A percentile compares a stretch with the other conserved stretches of the same genome.
phyloP scores from a whole-genome alignment of 441 rosid species.

The Populus hybrid region DNA sequence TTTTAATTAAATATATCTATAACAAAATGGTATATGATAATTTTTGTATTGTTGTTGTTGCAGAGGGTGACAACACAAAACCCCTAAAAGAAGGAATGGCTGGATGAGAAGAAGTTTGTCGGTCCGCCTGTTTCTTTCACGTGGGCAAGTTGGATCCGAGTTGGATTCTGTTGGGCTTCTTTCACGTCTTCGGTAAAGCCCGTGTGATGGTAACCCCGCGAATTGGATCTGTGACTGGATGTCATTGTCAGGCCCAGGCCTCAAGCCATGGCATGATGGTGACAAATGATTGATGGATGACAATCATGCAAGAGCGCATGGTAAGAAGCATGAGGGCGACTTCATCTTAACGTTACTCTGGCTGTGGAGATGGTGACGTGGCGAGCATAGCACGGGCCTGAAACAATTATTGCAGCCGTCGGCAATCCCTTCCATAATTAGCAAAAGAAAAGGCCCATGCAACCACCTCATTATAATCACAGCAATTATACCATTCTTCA shows the following conservation, averaged over 20 bases:
- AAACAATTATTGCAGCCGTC: neutral
- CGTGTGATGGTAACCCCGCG: neutral
- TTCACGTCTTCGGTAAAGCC: neutral
- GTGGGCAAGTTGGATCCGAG: neutral
- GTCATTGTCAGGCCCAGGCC: neutral
- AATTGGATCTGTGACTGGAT: neutral
- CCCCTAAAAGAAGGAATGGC: too few relatives aligned
- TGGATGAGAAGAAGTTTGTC: too few relatives aligned
- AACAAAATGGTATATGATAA: too few relatives aligned
- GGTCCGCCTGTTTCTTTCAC: too few relatives aligned
- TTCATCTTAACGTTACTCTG: neutral
- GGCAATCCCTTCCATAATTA: neutral
- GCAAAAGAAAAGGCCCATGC: neutral
- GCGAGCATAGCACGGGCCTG: neutral
- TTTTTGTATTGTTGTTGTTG: too few relatives aligned
- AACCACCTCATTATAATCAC: neutral
- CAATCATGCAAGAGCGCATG: too few relatives aligned
- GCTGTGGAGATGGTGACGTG: neutral
- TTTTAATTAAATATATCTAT: too few relatives aligned
- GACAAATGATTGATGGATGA: too few relatives aligned
- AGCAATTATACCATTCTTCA: neutral
- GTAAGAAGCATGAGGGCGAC: neutral
- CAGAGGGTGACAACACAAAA: too few relatives aligned
- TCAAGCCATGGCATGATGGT: too few relatives aligned
- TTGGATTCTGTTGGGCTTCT: neutral